Conservation (phyloP, 345 rosid genomes). For the Luvunga scandens region DNA sequence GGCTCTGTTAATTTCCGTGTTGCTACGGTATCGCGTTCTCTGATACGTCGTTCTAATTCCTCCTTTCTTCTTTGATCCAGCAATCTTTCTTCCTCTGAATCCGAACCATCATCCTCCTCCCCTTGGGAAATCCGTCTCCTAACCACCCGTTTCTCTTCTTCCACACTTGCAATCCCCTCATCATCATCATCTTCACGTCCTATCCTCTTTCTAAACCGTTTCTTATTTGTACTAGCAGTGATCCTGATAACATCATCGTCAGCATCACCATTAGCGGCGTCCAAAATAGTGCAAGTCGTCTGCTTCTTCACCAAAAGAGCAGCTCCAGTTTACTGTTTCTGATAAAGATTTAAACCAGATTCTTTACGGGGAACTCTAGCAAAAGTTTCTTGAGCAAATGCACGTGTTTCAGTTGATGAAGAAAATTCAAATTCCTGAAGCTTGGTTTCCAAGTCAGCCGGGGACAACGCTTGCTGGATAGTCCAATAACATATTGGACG, state of each 20-base stretch:
- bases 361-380: slow-evolving; percentile 51
- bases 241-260: slow-evolving; percentile 35
- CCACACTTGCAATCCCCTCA: slow-evolving; percentile 46
- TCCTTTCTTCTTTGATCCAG: slow-evolving; percentile 93
- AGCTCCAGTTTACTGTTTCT: slow-evolving; percentile 80
- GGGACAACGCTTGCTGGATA: slow-evolving; percentile 65
- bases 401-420: slow-evolving; percentile 46
- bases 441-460: slow-evolving; percentile 47
- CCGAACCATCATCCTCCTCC: slow-evolving; percentile 68
- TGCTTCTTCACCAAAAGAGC: slow-evolving; percentile 77
- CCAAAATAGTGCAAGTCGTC: slow-evolving; percentile 51
- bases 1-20: slow-evolving; percentile 83
- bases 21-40: slow-evolving; percentile 78
- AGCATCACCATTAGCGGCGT: slow-evolving; percentile 36
- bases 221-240: slow-evolving; percentile 35
- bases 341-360: slow-evolving; percentile 56
- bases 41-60: slow-evolving; percentile 71
- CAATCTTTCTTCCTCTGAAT: slow-evolving; percentile 89
- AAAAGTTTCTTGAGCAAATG: slow-evolving; percentile 60
- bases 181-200: slow-evolving; percentile 66
- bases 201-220: slow-evolving; percentile 81
- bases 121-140: slow-evolving; percentile 45
- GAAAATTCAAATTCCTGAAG: slow-evolving; percentile 51
- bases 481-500: slow-evolving; percentile 67
- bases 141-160: slow-evolving; percentile 51